Base-by-base conservation (phyloP, 768 basidiomycete genomes). In the Leccinum pellstonianum region DNA sequence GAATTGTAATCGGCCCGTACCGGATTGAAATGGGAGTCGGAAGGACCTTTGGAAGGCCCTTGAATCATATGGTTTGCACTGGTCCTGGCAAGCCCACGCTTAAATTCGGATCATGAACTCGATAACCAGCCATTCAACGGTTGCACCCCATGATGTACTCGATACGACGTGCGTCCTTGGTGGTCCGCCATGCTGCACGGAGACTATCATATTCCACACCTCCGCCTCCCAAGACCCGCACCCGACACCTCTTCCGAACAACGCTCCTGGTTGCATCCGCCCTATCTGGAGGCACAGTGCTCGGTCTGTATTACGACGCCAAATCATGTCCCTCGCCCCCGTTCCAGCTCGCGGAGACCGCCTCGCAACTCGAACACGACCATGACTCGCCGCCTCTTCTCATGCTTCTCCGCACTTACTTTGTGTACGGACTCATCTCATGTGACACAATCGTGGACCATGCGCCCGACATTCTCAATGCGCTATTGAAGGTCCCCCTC, bases 361-460 rank as follows among this genome's bases (percentile, higher is more conserved):
- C 15, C 27, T 14, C 57, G 10, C 21, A 29, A 9, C 33, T 12
- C 12, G 33, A 33, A 33, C 11, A 33, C 33, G 51, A 27, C 35
- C 15, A 33, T 31, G 51, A 56, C 4, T 55, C 70, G 31, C 60
- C 79, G 0, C 54, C 62, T 29, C 67, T 83, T 6, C 54, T 68
- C 21, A 63, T 76, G 1, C 81, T 91, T 21, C 59, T 91, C 51
- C 83, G 93, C 41, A 76, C 91, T 2, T 96, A 95, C 67, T 70
- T 88, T 33, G 93, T 96, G 29, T 96, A 90, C 76, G 80, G 88
- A 6, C 79, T 91, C 71, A 90, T 87, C 68, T 92, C 92, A 5
- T 76, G 90, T 23, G 90, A 94, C 3, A 64, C 77, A 0, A 75
- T 97, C 12, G 88, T 96, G 29, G 90, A 95, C 66, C 75, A 83